Evolutionary conservation across 1,284 basidiomycete genomes (phyloP).

Genomic region (Trametes polyzona): DNA sequence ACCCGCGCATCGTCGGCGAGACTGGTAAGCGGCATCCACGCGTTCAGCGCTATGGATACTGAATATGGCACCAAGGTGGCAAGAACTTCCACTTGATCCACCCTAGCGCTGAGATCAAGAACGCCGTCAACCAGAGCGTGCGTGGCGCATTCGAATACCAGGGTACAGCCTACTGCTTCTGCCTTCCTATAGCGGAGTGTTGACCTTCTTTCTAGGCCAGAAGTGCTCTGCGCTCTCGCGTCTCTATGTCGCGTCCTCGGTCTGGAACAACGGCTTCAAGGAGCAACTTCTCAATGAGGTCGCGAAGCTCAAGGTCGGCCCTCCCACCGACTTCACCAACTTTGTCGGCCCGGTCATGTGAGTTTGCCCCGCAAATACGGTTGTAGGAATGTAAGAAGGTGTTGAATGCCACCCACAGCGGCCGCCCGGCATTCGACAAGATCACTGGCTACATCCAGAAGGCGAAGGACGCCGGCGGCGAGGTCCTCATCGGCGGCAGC

Average conservation of each 20-base stretch:
- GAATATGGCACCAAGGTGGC: constrained; percentile 55
- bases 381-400: background rate
- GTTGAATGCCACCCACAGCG: constrained; percentile 45
- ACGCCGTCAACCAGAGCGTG: constrained; percentile 89
- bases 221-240: constrained; percentile 97
- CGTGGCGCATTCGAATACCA: constrained; percentile 97
- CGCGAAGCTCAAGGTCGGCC: constrained; percentile 85
- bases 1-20: constrained; percentile 96
- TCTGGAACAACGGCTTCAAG: constrained; percentile 91
- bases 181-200: background rate
- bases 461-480: constrained; percentile 88
- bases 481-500: constrained; percentile 86
- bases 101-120: constrained; percentile 83
- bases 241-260: constrained; percentile 85
- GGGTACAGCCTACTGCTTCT: constrained; percentile 48
- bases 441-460: constrained; percentile 86
- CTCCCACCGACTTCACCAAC: constrained; percentile 78
- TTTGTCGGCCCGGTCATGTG: constrained; percentile 98
- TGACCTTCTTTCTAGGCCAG: constrained; percentile 65
- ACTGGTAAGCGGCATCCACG: constrained; percentile 48
- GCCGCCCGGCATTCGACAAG: constrained; percentile 86
- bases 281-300: constrained; percentile 77
- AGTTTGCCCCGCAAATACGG: constrained; percentile 27
- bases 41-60: background rate
- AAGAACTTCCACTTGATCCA: constrained; percentile 99